Base-by-base conservation (phyloP, 768 basidiomycete genomes). In the Erythrobasidium yunnanense region DNA sequence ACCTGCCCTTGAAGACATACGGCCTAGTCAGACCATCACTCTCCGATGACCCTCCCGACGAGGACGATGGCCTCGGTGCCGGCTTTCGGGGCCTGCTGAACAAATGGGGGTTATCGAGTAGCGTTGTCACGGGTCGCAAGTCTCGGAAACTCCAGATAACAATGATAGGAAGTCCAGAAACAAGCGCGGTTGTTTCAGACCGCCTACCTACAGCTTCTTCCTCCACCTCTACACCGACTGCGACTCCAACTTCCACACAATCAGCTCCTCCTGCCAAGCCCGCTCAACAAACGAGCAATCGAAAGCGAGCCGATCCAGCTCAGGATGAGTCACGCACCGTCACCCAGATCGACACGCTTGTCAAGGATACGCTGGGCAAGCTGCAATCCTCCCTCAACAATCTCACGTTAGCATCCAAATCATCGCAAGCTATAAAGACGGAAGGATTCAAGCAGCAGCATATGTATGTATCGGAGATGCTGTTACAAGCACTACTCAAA, bases 401-500 rank as follows among this genome's bases (percentile, higher is more conserved):
- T 49, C 45, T 63, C 6, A n/a, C 45, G 7, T 25, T 20, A 23
- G 34, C 56, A 46, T 27, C 11, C 22, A 3, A 25, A 8, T 63
- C 60, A 18, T 23, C 5, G 8, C 46, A 29, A 27, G 47, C 30
- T 15, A 32, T 13, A 23, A 25, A 51, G 23, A 25, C 49, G 49
- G 23, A 29, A 17, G 47, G 30, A 25, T 4, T 63, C 20, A 66
- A 66, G n/a, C 55, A 55, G 29, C 4, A 56, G 53, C 38, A 54
- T 30, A 13, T 66, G 17, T 62, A 35, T 35, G 46, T 77, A 38
- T 69, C 69, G 15, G 77, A 78, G 63, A 57, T 73, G 63, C 67
- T 78, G 15, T 66, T 78, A 15, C 76, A 76, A 51, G 74, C 73
- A 18, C 66, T 78, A 45, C 68, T 78, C 25, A 73, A 73, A 68